Base-by-base conservation (phyloP, 2,329 filamentous ascomycete species). In the Pseudogymnoascus sp. region DNA sequence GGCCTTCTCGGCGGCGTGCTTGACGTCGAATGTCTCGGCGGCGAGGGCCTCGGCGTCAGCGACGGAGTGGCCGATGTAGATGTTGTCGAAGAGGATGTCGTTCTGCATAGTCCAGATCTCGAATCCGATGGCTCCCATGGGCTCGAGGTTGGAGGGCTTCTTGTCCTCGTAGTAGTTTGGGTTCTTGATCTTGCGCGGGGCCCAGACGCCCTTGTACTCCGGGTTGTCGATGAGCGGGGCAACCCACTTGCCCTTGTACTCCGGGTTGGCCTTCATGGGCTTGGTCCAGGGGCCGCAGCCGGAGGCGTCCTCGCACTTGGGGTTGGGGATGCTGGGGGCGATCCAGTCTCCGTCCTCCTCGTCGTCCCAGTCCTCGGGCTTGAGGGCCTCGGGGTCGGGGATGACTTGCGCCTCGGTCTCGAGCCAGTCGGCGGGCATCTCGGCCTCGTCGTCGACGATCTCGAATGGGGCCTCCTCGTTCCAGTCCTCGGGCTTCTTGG, bases 81-180 rank as follows among this genome's bases (percentile, higher is more conserved):
- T 96, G 88, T 99, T 99, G 86, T 98, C 92, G 74, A 99, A 98
- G 73, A 97, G 89, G 72, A 99, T 98, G 76, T 97, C 90, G 77
- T 88, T 96, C 81, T 97, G 93, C 95, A 99, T 99, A 73, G 95
- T 98, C 95, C 95, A 99, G 81, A 99, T 93, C 80, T 99, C 95
- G 75, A 98, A 98, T 73, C 95, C 95, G 80, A 98, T 93, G 81
- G 92, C 93, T 75, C 95, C 95, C 78, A 99, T 98, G 71, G 95
- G 93, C 84, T 99, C 95, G 75, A 99, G 90, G 86, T 96, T 95
- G 77, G 95, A 82, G 62, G 95, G 95, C 67, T 85, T 90, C 88
- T 96, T 96, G 85, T 98, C 95, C 85, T 99, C 93, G 72, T 87
- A 99, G 85, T 88, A 98, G 78, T 88, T 84, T 68, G 95, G 95